phyloP scores from a whole-genome alignment of 345 rosid species.

The Xanthoceras sorbifolium region DNA sequence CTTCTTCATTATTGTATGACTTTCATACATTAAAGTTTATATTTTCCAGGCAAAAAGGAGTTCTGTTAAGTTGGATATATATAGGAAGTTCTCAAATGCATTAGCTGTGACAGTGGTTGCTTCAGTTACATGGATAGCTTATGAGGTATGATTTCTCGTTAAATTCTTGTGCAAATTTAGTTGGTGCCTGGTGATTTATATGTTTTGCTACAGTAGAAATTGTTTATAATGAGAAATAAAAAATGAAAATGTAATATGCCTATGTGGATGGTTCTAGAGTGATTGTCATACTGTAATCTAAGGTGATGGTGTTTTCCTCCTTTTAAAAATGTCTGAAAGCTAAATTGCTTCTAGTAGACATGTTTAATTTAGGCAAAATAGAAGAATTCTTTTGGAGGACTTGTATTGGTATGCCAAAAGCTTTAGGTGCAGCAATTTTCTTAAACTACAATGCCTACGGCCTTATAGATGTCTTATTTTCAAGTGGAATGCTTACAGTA shows the following conservation, averaged over 20 bases:
- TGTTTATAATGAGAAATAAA: background rate
- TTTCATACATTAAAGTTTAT: constrained; percentile 9
- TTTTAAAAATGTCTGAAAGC: background rate
- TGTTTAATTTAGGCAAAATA: background rate
- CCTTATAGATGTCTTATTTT: background rate
- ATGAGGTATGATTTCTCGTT: constrained; percentile 60
- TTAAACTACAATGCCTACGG: background rate
- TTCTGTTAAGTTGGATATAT: constrained; percentile 82
- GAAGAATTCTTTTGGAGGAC: background rate
- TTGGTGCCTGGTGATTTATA: background rate
- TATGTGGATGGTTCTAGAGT: background rate
- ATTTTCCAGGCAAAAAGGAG: constrained; percentile 70
- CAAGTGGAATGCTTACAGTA: background rate
- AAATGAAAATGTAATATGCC: background rate
- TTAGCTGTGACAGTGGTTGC: constrained; percentile 76
- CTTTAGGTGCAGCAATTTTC: background rate
- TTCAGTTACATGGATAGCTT: constrained; percentile 88
- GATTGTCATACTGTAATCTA: background rate
- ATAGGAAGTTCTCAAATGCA: constrained; percentile 95
- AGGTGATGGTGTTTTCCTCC: background rate
- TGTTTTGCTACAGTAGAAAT: background rate
- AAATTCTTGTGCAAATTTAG: background rate
- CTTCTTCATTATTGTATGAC: background rate
- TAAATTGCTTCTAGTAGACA: background rate
- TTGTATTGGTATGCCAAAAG: background rate